Evolutionary conservation across 177 flowering plant genomes (phyloP).

Genomic region (Vitis hybrid): DNA sequence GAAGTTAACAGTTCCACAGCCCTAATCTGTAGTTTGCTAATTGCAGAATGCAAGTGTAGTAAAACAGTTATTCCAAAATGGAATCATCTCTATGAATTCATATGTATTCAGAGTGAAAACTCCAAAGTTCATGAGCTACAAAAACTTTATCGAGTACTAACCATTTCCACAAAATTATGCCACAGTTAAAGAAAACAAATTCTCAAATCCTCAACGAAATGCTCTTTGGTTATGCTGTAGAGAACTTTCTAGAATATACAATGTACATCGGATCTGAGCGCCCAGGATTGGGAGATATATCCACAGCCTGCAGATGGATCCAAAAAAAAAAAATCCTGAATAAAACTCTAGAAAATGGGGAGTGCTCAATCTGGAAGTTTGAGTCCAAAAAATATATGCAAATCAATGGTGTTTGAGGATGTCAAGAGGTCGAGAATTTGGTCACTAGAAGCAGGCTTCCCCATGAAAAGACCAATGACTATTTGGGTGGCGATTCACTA

Average conservation of each 20-base stretch:
- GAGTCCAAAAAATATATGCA: too few relatives aligned
- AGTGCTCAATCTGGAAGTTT: too few relatives aligned
- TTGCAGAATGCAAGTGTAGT: not conserved
- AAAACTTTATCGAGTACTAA: not conserved
- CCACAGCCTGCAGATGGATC: slow-evolving; percentile 66
- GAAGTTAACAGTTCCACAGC: not conserved
- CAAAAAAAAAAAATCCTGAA: not conserved
- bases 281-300: slow-evolving; percentile 92
- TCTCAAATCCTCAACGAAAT: not conserved
- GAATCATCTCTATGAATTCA: not conserved
- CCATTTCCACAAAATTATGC: not conserved
- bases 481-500: too few relatives aligned
- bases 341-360: too few relatives aligned
- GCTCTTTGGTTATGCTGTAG: slow-evolving; percentile 27
- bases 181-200: not conserved
- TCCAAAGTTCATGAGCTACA: not conserved
- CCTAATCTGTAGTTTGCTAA: not conserved
- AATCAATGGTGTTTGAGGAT: too few relatives aligned
- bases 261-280: slow-evolving; percentile 92
- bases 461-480: too few relatives aligned
- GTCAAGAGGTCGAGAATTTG: too few relatives aligned
- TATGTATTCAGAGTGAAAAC: not conserved
- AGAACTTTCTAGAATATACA: slow-evolving; percentile 72
- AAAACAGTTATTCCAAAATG: not conserved
- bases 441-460: too few relatives aligned